Base-by-base conservation (phyloP, 257 asterid species). In the Solanum paucissectum region DNA sequence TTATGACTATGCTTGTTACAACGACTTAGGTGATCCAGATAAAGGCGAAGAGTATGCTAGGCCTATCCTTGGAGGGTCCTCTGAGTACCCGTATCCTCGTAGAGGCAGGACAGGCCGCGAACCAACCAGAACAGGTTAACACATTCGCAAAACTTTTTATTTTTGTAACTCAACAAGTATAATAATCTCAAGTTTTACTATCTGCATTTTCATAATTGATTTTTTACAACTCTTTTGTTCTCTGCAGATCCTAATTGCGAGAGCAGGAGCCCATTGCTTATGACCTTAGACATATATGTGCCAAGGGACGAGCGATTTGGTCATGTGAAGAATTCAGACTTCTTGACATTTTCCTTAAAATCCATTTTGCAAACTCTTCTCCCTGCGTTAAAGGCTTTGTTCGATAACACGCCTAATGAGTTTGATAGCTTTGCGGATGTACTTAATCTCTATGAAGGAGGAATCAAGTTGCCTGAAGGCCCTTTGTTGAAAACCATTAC, bases 341-440 rank as follows among this genome's bases (percentile, higher is more conserved):
- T 69, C 10, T 69, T 69, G 76, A 69, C 38, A 13, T 29, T 29
- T 0, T 69, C 76, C 9, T 29, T 69, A 7, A 69, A 69, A 14
- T 29, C 76, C 76, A 1, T 14, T 7, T 13, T 29, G 38, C 76
- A 69, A 18, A 96, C 92, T 89, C 49, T 94, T 33, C 92, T 87
- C 82, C 93, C 94, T 2, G 98, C 96, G 27, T 44, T 87, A 25
- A 85, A 85, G 44, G 96, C 91, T 60, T 94, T 97, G 98, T 4
- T 13, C 12, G n/a, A 69, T 69, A 69, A 29, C 23, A 69, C 76
- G 2, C 76, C 38, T 29, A 69, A 29, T 69, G 23, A 29, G 76
- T 69, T 69, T 32, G 23, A 69, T 29, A 69, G 38, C 76, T 29
- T 69, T 69, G 38, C 34, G 76, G 76, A 69, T 29, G 76, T 69